A percentile compares a stretch with the other conserved stretches of the same genome.
These are phyloP conservation scores for Neophaeococcomyces aloes DNA, from an alignment of 2,329 filamentous ascomycete species.

Conservation along the genomic window DNA sequence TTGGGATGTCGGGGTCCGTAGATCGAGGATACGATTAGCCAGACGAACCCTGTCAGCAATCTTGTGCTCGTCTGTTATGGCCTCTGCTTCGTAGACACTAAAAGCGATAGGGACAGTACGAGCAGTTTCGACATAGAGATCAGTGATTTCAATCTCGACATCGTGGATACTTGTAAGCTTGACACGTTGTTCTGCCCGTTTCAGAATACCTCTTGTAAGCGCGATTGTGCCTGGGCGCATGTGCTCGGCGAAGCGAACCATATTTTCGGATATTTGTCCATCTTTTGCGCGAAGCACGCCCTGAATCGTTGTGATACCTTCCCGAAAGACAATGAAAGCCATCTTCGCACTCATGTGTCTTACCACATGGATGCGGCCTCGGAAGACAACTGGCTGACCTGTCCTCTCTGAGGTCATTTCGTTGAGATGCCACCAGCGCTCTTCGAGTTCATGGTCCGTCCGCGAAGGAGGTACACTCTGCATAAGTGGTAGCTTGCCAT, in stretches of 20 bases:
- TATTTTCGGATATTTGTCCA: conserved; percentile 51
- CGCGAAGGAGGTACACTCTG: conserved; percentile 12
- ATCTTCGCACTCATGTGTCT: conserved; percentile 53
- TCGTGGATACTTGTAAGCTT: conserved; percentile 59
- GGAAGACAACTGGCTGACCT: conserved; percentile 49
- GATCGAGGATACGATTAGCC: conserved; percentile 60
- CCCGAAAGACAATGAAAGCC: conserved; percentile 66
- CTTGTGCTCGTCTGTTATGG: conserved; percentile 41
- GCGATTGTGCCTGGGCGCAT: conserved; percentile 61
- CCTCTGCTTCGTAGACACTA: conserved; percentile 42
- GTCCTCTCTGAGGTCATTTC: conserved; percentile 24
- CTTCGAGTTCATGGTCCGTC: conserved; percentile 4
- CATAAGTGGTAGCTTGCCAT: conserved; percentile 15
- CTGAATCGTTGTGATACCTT: conserved; percentile 65
- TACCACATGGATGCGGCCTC: conserved; percentile 54
- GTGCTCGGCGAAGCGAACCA: conserved; percentile 69
- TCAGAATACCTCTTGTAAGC: conserved; percentile 56
- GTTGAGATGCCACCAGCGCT: conserved; percentile 9
- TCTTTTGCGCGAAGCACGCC: conserved; percentile 53
- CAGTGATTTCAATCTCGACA: conserved; percentile 56
- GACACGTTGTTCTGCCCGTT: conserved; percentile 52
- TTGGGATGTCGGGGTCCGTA: conserved; percentile 64
- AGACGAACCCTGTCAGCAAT: conserved; percentile 56
- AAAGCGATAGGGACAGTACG: conserved; percentile 47
- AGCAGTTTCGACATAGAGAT: conserved; percentile 44